A percentile compares a stretch with the other conserved stretches of the same genome.
These are phyloP conservation scores for Phoma sp. DNA, from an alignment of 2,329 filamentous ascomycete species.

Conservation along the genomic window DNA sequence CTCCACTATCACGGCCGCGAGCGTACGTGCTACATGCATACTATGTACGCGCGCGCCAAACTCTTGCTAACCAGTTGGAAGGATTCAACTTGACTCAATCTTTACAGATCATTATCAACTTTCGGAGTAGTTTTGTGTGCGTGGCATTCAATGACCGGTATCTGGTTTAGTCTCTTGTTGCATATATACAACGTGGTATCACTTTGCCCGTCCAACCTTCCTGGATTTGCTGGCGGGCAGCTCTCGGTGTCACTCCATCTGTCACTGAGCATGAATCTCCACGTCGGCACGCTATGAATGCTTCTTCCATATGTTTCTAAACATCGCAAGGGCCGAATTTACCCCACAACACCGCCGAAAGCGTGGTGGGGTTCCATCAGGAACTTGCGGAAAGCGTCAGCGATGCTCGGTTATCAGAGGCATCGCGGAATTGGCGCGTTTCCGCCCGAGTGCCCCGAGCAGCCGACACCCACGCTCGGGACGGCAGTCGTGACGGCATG, in stretches of 20 bases:
- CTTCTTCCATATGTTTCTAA: no score
- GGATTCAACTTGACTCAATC: not conserved
- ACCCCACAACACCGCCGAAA: conserved; percentile 10
- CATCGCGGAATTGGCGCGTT: conserved; percentile 24
- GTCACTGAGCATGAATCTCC: not conserved
- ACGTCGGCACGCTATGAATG: not conserved
- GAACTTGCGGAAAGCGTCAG: not conserved
- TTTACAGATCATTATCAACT: not conserved
- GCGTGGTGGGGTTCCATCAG: conserved; percentile 3
- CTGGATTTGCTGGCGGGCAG: not conserved
- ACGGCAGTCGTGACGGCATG: conserved; percentile 35
- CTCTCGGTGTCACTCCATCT: not conserved
- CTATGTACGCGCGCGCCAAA: not conserved
- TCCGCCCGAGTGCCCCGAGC: conserved; percentile 14
- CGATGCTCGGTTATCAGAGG: conserved; percentile 1
- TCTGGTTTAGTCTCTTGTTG: not conserved
- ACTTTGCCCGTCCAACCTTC: not conserved
- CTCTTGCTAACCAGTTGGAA: not conserved
- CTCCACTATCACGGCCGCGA: not conserved
- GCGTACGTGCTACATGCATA: no score
- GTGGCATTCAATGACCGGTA: not conserved
- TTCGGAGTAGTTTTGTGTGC: not conserved
- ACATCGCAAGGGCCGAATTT: no score
- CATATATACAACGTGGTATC: no score
- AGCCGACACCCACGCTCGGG: not conserved